Conservation (phyloP, 1,284 basidiomycete species). For the Puccinia coronata region DNA sequence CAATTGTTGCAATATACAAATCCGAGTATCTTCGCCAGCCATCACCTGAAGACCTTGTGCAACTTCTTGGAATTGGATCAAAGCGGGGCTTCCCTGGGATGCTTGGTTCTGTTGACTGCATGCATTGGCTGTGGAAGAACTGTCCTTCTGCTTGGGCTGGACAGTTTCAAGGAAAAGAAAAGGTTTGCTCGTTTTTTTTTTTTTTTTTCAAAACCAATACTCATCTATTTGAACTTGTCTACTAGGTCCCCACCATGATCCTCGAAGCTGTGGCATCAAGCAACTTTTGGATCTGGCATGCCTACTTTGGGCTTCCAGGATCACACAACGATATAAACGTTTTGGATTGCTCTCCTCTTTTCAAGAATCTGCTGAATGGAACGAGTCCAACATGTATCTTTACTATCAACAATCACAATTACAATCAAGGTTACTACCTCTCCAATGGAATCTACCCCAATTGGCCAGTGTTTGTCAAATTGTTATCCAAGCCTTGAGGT, state of each 20-base stretch:
- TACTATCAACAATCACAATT: background rate
- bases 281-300: constrained; percentile 15
- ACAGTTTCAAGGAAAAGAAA: too few species aligned
- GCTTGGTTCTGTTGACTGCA: constrained; percentile 16
- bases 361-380: background rate
- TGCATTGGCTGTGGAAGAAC: constrained; percentile 28
- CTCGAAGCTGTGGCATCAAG: constrained; percentile 13
- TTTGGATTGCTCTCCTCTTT: background rate
- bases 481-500: background rate
- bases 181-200: background rate
- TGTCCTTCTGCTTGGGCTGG: constrained; percentile 2
- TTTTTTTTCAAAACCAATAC: background rate
- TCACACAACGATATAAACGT: constrained; percentile 14
- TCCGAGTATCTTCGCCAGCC: background rate
- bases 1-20: background rate
- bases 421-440: background rate
- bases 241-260: background rate
- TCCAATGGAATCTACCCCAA: background rate
- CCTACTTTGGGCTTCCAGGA: constrained; percentile 19
- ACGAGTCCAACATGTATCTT: background rate
- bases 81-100: constrained; percentile 22
- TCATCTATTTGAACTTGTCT: background rate
- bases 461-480: background rate
- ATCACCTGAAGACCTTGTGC: background rate
- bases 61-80: background rate